These are phyloP conservation scores for Phascolomyces articulosus DNA, from an alignment of 371 early-diverging fungal genomes.

Conservation along the genomic window DNA sequence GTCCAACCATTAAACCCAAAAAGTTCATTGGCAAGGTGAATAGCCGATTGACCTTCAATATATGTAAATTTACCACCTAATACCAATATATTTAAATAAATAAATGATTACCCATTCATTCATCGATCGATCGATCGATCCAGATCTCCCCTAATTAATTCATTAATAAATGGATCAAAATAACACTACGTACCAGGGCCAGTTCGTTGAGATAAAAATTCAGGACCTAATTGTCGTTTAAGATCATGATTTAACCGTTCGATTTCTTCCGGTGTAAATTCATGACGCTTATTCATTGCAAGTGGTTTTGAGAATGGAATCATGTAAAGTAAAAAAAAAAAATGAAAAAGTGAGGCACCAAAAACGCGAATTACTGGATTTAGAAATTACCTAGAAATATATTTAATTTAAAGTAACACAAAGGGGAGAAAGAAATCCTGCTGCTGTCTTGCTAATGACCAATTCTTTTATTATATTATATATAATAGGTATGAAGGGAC, in stretches of 20 bases:
- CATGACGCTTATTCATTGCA: not conserved
- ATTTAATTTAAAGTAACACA: too few relatives aligned
- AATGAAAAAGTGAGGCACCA: not conserved
- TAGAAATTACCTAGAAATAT: too few relatives aligned
- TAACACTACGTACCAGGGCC: slow-evolving; percentile 13
- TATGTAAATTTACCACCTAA: slow-evolving; percentile 71
- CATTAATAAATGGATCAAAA: not conserved
- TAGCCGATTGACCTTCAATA: slow-evolving; percentile 90
- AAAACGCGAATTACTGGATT: not conserved
- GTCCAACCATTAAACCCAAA: slow-evolving; percentile 99
- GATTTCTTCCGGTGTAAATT: slow-evolving; percentile 6
- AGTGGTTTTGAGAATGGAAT: not conserved
- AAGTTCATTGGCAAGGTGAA: slow-evolving; percentile 93
- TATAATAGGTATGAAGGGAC: too few relatives aligned
- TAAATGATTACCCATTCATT: not conserved
- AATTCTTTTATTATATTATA: too few relatives aligned
- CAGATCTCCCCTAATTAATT: too few relatives aligned
- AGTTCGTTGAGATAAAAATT: slow-evolving; percentile 11
- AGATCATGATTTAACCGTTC: not conserved
- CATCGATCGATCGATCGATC: too few relatives aligned
- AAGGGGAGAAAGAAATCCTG: too few relatives aligned
- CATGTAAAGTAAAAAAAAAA: not conserved
- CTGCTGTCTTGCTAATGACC: too few relatives aligned
- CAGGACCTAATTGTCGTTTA: slow-evolving; percentile 11
- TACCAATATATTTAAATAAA: not conserved